Base-by-base conservation (phyloP, 192 early-diverging fungal species). In the Lobosporangium transversale region DNA sequence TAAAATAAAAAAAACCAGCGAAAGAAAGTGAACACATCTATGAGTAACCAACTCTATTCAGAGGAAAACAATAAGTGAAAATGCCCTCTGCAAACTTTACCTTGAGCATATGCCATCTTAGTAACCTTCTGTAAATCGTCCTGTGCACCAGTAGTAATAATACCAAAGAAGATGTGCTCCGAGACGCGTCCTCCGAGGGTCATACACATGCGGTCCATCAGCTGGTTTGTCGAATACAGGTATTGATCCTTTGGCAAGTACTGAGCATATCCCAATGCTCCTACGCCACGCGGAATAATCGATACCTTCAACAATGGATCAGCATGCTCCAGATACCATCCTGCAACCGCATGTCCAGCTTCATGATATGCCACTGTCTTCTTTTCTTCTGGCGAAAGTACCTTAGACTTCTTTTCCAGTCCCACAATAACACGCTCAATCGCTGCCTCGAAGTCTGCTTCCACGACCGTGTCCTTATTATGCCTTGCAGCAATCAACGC, bases 341-440 rank as follows among this genome's bases (percentile, higher is more conserved):
- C 98, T 10, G 92, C 94, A 54, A 99, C 94, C 29, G 98, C 98
- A 73, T 99, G 98, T 3, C 98, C 98, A 40, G 98, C 98, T 85
- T 99, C 98, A 83, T 99, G 98, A 82, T 99, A 97, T n/a, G 98
- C 98, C 32, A 99, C 97, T 21, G 95, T 97, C 87, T 93, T 97
- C 89, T 99, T 99, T 82, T 99, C 98, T 54, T 95, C 93, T 2
- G 98, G 96, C 36, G 92, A 92, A 62, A 99, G 81, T 24, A 98
- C 94, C 20, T 93, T 89, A 33, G 94, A 94, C 82, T 98, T 98
- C 87, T 98, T 99, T 81, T 99, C 98, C 20, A 99, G 80, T 21
- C 98, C 98, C 7, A 91, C 98, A 85, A 99, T 94, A 52, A 99
- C 98, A 40, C 98, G 90, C 81, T 99, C 98, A 79, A 99, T 98